Base-by-base conservation (phyloP, 495 filamentous ascomycete genomes). In the Lasiosphaeria ovina region DNA sequence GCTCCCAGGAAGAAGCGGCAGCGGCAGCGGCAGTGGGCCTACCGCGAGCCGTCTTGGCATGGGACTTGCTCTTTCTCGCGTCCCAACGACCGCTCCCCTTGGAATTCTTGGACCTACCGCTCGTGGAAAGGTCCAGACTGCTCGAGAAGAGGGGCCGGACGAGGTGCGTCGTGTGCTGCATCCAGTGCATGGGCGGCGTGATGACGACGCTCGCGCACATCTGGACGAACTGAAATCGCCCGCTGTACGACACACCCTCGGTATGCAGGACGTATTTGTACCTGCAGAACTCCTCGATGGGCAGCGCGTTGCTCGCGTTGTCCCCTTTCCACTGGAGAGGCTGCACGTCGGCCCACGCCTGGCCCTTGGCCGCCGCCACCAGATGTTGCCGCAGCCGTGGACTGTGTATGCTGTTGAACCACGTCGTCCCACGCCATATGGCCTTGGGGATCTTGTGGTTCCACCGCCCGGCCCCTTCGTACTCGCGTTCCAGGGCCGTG, bases 371-470 rank as follows among this genome's bases (percentile, higher is more conserved):
- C 4, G 64, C 57, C 0, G 58, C 51, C 0, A 84, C 56, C 0
- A 85, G 71, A 48, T 79, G 76, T 40, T 76, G 74, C 38, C 82
- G 75, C 59, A 81, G 55, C 0, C 68, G 69, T 3, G 74, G 77
- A 31, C 68, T 69, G 51, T 71, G 70, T n/a, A 75, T 62, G 55
- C 69, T 68, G 71, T 81, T 81, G 66, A 75, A 83, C 73, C 75
- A 78, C 14, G 77, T 60, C 45, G 81, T 83, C 6, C 89, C 90
- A 38, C 89, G 79, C 90, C 90, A 92, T 3, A 90, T 77, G 0
- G 86, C 83, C 64, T 86, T 81, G 44, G 83, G 78, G 62, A 80
- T 81, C 67, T 93, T 93, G 4, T 76, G 62, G 9, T 69, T 59
- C 74, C 79, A 80, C 3, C 54, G 3, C 38, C 40, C 40, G 5